Conservation (phyloP, 768 basidiomycete species). For the Boletus pseudo-olivaceus region DNA sequence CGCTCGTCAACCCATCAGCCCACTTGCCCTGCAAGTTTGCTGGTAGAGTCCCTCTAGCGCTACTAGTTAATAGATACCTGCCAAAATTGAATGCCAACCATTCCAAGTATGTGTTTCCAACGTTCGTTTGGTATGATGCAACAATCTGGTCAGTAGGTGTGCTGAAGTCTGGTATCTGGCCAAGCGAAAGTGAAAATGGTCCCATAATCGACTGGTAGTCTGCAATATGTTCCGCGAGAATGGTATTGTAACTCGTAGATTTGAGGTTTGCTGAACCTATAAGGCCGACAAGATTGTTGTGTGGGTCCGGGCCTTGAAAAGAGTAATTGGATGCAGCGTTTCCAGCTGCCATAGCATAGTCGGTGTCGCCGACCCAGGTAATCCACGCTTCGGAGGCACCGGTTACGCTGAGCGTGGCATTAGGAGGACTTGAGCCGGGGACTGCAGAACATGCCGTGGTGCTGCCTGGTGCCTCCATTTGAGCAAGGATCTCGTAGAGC, state of each 20-base stretch:
- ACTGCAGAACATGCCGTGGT: conserved; percentile 32
- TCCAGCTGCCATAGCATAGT: conserved; percentile 64
- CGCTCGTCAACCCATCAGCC: conserved; percentile 49
- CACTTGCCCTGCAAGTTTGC: conserved; percentile 76
- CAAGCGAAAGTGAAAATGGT: conserved; percentile 55
- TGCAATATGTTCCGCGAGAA: conserved; percentile 47
- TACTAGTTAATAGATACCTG: conserved; percentile 60
- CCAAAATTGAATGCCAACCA: conserved; percentile 75
- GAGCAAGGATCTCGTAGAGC: conserved; percentile 64
- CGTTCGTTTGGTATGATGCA: conserved; percentile 47
- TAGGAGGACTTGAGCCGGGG: conserved; percentile 31
- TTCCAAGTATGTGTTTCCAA: conserved; percentile 64
- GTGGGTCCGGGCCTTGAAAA: conserved; percentile 63
- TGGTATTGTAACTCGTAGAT: conserved; percentile 33
- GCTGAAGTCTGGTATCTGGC: conserved; percentile 50
- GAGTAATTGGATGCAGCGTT: conserved; percentile 52
- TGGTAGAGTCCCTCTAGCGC: conserved; percentile 60
- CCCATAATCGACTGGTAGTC: conserved; percentile 47
- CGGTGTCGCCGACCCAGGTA: conserved; percentile 72
- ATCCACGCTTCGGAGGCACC: conserved; percentile 55
- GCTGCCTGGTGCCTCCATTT: conserved; percentile 37
- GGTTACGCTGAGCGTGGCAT: conserved; percentile 47
- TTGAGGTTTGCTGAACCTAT: conserved; percentile 29
- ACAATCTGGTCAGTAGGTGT: conserved; percentile 58
- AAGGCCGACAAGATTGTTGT: conserved; percentile 39